Base-by-base conservation (phyloP, 768 basidiomycete species). In the Daedaleopsis sinensis region DNA sequence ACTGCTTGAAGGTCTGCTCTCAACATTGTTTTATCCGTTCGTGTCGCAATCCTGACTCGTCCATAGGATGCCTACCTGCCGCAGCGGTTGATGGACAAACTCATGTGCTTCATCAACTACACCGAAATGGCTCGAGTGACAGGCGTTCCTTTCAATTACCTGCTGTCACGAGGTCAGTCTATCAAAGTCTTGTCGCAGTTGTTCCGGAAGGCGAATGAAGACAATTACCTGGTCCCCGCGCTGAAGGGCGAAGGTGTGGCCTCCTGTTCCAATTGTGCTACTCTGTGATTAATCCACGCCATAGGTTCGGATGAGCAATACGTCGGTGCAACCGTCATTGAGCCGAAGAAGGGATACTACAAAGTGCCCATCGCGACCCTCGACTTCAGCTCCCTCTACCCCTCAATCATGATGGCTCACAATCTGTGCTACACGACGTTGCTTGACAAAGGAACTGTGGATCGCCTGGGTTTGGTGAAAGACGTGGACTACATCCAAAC, bases 401-500 rank as follows among this genome's bases (percentile, higher is more conserved):
- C 97, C 4, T 98, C 97, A 0, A 98, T 99, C 77, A 99, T 99
- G 97, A 98, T 98, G 96, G 97, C 96, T 2, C 97, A 99, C 75
- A 99, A 99, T 71, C 79, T 99, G 0, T 99, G 97, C 73, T 99
- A 98, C 71, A 98, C 97, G 0, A 98, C 97, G 0, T 80, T 98
- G n/a, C 74, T 98, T 39, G 93, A 97, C 63, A 90, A 86, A 71
- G 47, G 59, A 6, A 90, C 89, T 0, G 89, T 96, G 13, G 90
- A 94, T 19, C 83, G 91, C 19, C 78, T 98, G 15, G 76, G 80
- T 9, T 80, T 98, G 19, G 84, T 85, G 37, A 93, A 91, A 71
- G 94, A 92, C 64, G 81, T 87, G 8, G 96, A 99, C 74, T 99
- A 97, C 70, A 89, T 93, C 58, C 86, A 91, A 68, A 98, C 97